Conservation (phyloP, 2,329 filamentous ascomycete species). For the Ophiostoma triangulosporum region DNA sequence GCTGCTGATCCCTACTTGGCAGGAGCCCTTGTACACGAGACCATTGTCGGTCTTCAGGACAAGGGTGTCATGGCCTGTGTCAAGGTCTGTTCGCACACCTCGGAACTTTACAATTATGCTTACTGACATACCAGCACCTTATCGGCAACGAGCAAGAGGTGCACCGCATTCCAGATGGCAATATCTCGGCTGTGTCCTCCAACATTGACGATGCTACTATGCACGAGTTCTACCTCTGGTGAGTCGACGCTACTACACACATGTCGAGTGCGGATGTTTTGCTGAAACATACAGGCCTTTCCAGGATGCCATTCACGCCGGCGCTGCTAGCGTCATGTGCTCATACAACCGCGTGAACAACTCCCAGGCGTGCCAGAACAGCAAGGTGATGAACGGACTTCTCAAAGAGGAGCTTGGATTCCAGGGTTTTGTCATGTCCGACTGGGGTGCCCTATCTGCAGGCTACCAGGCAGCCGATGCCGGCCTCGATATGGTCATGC, state of each 20-base stretch:
- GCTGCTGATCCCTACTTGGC: constrained; percentile 49
- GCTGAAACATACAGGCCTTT: constrained; percentile 26
- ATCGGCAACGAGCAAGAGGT: constrained; percentile 36
- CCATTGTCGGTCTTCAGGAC: constrained; percentile 55
- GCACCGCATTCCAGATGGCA: constrained; percentile 38
- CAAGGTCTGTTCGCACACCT: constrained; percentile 28
- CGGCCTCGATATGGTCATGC: constrained; percentile 63
- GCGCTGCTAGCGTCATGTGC: constrained; percentile 42
- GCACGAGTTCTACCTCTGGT: constrained; percentile 36
- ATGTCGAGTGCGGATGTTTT: no score
- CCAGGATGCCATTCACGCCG: constrained; percentile 46
- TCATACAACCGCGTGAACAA: constrained; percentile 59
- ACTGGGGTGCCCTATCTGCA: constrained; percentile 53
- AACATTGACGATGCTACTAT: constrained; percentile 33
- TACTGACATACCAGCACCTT: constrained; percentile 33
- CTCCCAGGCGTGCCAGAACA: constrained; percentile 55
- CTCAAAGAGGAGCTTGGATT: constrained; percentile 47
- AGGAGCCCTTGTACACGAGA: constrained; percentile 31
- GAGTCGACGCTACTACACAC: not conserved
- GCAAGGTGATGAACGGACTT: constrained; percentile 48
- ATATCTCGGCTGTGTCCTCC: constrained; percentile 29
- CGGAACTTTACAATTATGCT: not conserved
- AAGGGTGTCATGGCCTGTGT: constrained; percentile 50
- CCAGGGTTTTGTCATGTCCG: constrained; percentile 51
- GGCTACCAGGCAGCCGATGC: constrained; percentile 48